These are phyloP conservation scores for Leccinum longicurvipes DNA, from an alignment of 768 basidiomycete species.

Conservation along the genomic window DNA sequence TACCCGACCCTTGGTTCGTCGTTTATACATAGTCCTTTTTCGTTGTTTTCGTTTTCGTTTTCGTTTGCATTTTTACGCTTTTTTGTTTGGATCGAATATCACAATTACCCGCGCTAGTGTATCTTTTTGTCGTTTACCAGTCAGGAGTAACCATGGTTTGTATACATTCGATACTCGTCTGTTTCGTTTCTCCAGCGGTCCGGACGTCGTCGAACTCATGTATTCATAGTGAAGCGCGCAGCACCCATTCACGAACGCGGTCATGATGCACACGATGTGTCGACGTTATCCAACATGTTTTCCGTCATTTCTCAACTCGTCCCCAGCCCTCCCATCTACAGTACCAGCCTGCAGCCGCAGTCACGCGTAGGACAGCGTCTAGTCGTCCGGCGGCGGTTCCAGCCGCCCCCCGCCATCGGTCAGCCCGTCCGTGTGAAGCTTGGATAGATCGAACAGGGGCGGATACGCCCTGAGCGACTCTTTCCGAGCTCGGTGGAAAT, in stretches of 20 bases:
- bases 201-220: not conserved
- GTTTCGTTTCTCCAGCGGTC: not conserved
- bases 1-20: not conserved
- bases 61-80: not conserved
- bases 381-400: conserved; percentile 5
- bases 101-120: conserved; percentile 13
- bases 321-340: not conserved
- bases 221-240: not conserved
- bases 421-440: conserved; percentile 21
- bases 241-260: not conserved
- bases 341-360: not conserved
- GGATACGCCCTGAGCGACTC: conserved; percentile 15
- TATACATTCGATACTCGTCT: not conserved
- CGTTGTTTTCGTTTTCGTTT: not conserved
- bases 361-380: not conserved
- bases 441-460: conserved; percentile 22
- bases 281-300: not conserved
- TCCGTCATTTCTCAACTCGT: not conserved
- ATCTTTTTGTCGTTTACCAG: conserved; percentile 11
- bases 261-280: not conserved
- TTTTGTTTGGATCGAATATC: conserved; percentile 6
- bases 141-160: not conserved
- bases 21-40: not conserved
- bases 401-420: conserved; percentile 18
- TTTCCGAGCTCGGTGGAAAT: conserved; percentile 21